A percentile compares a stretch with the other conserved stretches of the same genome.
Evolutionary conservation across 106 monocot species (phyloP).

Genomic region (Ottelia alismoides): DNA sequence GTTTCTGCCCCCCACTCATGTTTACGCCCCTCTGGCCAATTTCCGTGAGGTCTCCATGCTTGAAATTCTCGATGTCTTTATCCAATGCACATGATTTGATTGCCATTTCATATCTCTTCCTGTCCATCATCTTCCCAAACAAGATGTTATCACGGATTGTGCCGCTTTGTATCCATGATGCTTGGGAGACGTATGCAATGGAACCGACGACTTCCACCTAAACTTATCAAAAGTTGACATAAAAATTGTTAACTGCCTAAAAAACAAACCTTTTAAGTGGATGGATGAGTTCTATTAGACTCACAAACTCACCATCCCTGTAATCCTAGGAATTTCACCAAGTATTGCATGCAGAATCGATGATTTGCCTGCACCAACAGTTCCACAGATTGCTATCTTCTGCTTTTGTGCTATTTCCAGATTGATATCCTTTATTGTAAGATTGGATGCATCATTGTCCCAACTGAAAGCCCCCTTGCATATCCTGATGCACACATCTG

Average conservation of each 20-base stretch:
- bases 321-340: constrained; percentile 57
- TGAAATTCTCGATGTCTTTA: constrained; percentile 69
- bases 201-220: constrained; percentile 57
- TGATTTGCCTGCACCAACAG: constrained; percentile 77
- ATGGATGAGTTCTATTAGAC: too few relatives aligned
- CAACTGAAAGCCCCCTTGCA: constrained; percentile 40
- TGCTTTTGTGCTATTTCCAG: constrained; percentile 30
- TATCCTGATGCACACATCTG: constrained; percentile 17
- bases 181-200: constrained; percentile 81
- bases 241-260: not conserved
- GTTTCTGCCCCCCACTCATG: constrained; percentile 96
- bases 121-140: constrained; percentile 59
- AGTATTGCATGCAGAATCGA: constrained; percentile 55
- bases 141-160: constrained; percentile 73
- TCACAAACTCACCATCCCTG: constrained; percentile 49
- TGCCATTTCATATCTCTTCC: constrained; percentile 37
- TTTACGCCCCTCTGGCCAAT: constrained; percentile 93
- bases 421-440: constrained; percentile 29
- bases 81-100: constrained; percentile 63
- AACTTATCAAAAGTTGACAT: not conserved
- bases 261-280: too few relatives aligned
- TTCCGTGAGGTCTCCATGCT: constrained; percentile 74
- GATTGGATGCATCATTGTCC: constrained; percentile 16
- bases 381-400: constrained; percentile 63
- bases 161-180: constrained; percentile 79